Evolutionary conservation across 2,329 filamentous ascomycete species (phyloP), one percentile per base, ranked within the genome.

Genomic region (Verticillium dahliae): DNA sequence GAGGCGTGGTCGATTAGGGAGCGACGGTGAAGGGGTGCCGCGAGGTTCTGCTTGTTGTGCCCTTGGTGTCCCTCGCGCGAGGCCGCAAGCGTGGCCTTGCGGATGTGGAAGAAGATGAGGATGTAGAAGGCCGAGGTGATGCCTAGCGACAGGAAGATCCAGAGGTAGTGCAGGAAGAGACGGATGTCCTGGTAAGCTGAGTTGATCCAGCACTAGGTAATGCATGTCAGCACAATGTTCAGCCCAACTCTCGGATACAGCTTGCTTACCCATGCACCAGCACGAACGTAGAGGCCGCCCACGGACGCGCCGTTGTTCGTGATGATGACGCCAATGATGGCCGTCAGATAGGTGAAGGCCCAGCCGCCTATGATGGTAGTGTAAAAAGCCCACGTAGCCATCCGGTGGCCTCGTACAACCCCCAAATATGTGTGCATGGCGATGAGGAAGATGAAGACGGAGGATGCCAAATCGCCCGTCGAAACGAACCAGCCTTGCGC

Each of bases 401-500:
- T 72, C 22, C 80, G 78, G 58, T 81, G 84, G 10, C 81, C 78
- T 41, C 78, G 77, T 1, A 90, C 82, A 1, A 90, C 82, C 0
- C 81, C 83, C 6, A 85, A 76, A 66, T 88, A 90, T 0, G 88
- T 90, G 69, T 90, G 87, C 0, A 87, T 63, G 5, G 86, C 88
- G 66, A 91, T 89, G 1, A 78, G 76, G 2, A 85, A 81, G 65
- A 90, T 87, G 70, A 89, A 91, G 60, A 88, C 81, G 63, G 86
- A 88, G 31, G 84, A 87, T 0, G 86, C 80, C 60, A 91, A 69
- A 68, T 90, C 87, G 35, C 88, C 89, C 0, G 82, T 84, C 4
- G 86, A 88, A 2, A 90, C 77, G 57, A 90, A 85, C 72, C 87
- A 86, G n/a, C 87, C 88, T 71, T 91, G 88, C 0, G 81, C 81